phyloP scores from a whole-genome alignment of 2,329 filamentous ascomycete species.

The Botrytis fragariae region DNA sequence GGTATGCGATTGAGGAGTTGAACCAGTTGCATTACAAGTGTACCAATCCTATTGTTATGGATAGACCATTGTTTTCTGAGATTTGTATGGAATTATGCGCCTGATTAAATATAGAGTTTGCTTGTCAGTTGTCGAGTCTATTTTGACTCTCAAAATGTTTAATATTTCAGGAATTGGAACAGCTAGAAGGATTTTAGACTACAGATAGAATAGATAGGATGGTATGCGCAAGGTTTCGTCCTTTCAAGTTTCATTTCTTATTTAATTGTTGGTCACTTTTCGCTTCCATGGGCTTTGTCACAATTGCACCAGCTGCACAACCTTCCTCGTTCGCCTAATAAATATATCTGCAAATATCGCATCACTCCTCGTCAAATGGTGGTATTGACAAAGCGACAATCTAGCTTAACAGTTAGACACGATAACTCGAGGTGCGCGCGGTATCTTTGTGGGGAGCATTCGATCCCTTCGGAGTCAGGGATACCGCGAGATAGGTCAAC shows the following conservation, averaged over 20 bases:
- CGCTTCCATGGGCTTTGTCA: neutral
- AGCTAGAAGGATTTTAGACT: neutral
- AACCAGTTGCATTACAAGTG: slow-evolving; percentile 36
- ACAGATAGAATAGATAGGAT: neutral
- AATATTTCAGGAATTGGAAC: neutral
- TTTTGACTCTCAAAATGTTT: neutral
- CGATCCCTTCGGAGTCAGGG: slow-evolving; percentile 11
- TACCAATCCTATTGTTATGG: slow-evolving; percentile 32
- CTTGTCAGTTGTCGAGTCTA: neutral
- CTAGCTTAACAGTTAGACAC: slow-evolving; percentile 5
- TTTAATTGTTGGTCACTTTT: neutral
- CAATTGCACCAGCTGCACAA: neutral
- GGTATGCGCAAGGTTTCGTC: neutral
- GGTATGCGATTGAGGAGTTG: slow-evolving; percentile 31
- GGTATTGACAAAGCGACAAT: slow-evolving; percentile 9
- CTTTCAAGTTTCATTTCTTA: neutral
- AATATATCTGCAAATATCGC: neutral
- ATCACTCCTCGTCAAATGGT: slow-evolving; percentile 1
- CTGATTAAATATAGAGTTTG: neutral
- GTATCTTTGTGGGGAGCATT: slow-evolving; percentile 11
- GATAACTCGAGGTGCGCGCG: slow-evolving; percentile 8
- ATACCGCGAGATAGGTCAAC: neutral
- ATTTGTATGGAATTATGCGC: slow-evolving; percentile 24
- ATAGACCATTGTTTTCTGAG: slow-evolving; percentile 34
- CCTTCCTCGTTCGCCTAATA: neutral